These are phyloP conservation scores for Ajuga reptans DNA, from an alignment of 305 asterid genomes.

Conservation along the genomic window DNA sequence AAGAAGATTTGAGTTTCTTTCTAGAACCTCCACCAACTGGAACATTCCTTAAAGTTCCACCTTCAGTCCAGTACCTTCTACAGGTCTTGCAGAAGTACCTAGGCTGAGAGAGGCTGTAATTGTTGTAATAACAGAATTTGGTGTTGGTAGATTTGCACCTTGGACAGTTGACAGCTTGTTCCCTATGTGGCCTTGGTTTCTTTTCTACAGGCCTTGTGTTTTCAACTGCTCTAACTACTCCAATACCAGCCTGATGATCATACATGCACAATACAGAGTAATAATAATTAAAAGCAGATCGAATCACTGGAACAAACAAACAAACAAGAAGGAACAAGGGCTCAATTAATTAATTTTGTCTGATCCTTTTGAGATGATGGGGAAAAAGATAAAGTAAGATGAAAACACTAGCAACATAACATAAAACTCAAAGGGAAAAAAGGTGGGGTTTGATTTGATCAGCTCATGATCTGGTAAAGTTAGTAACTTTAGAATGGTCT, in stretches of 20 bases:
- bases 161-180: constrained; percentile 38
- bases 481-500: constrained; percentile 18
- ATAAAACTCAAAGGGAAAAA: constrained; percentile 10
- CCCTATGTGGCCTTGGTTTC: constrained; percentile 31
- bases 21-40: constrained; percentile 50
- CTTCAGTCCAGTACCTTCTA: constrained; percentile 46
- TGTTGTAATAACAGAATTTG: constrained; percentile 48
- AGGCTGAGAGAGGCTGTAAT: constrained; percentile 48
- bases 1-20: constrained; percentile 25
- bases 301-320: constrained; percentile 7
- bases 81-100: constrained; percentile 49
- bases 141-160: constrained; percentile 50
- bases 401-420: neutral
- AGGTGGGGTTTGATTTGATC: constrained; percentile 26
- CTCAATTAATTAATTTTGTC: neutral
- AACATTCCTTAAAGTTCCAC: constrained; percentile 42
- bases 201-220: constrained; percentile 14
- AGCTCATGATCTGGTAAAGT: constrained; percentile 22
- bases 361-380: constrained; percentile 24
- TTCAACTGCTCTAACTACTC: constrained; percentile 24
- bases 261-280: no score
- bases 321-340: constrained; percentile 6
- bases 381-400: constrained; percentile 7
- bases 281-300: neutral
- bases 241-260: constrained; percentile 26